Base-by-base conservation (phyloP, 208 protist species). In the Acanthamoeba triangularis region DNA sequence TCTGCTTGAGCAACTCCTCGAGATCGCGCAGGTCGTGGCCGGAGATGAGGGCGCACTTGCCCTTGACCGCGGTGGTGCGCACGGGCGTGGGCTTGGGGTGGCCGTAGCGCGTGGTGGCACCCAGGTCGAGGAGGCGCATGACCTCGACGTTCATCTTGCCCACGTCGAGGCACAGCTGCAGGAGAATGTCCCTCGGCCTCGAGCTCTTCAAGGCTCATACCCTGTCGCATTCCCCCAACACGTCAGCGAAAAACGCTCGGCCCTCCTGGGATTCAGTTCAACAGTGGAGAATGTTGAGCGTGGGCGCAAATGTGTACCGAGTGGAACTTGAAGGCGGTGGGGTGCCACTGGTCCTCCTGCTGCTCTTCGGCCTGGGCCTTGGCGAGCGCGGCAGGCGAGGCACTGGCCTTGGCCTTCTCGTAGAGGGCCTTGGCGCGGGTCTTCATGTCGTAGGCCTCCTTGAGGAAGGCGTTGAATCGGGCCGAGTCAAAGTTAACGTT, bases 1-100 rank as follows among this genome's bases (percentile, higher is more conserved):
- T 98, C 44, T 96, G 80, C 94, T 98, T 85, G 8, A 99, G 96
- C 4, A 99, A 52, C 3, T 88, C 96, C 25, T 97, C 44, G 11
- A 99, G 67, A 61, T 98, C 97, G 47, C 37, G 33, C 6, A 98
- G 61, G 95, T 98, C 98, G 76, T 98, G 98, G n/a, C 98, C 98
- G 25, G 96, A 97, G 25, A 98, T 96, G 6, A 98, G 94, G 56
- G 98, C 98, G 52, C 93, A 87, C 69, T 98, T 97, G 37, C 98
- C 97, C n/a, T 37, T 76, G 25, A 95, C 49, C 33, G 97, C 95
- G 25, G 35, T 87, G 0, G 67, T 94, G 33, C 56, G 69, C 20
- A 98, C 97, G 11, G 52, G 52, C n/a, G 72, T 96, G 23, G 97
- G 97, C 28, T 80, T 94, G 25, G 97, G 98, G 16, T 82, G 54